Evolutionary conservation across 257 asterid genomes (phyloP).

Genomic region (Plantago elongata): DNA sequence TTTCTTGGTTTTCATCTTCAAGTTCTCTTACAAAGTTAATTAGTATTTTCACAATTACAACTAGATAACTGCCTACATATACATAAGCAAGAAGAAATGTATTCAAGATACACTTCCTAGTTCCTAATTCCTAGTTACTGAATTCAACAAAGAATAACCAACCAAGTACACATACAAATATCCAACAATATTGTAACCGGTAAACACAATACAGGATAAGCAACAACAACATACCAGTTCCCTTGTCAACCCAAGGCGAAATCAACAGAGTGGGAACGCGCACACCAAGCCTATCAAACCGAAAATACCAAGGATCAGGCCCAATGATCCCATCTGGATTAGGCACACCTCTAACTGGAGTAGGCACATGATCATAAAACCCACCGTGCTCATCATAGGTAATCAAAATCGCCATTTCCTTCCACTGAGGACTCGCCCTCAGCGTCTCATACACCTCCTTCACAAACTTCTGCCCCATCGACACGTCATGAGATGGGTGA

Average conservation of each 20-base stretch:
- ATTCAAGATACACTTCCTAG: background rate
- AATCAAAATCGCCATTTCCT: conserved; percentile 84
- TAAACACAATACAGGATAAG: conserved; percentile 9
- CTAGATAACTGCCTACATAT: background rate
- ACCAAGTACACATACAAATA: background rate
- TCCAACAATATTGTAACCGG: background rate
- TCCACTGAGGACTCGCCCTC: conserved; percentile 90
- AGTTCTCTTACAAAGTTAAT: background rate
- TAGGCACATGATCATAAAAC: conserved; percentile 88
- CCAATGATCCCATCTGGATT: conserved; percentile 97
- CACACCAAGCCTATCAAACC: conserved; percentile 83
- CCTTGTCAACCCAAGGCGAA: conserved; percentile 90
- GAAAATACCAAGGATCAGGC: conserved; percentile 76
- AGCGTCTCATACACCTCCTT: conserved; percentile 93
- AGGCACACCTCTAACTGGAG: conserved; percentile 89
- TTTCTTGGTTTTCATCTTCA: background rate
- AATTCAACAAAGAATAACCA: background rate
- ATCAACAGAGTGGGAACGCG: conserved; percentile 85
- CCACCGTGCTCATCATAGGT: conserved; percentile 98
- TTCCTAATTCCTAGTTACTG: background rate
- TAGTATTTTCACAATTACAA: background rate
- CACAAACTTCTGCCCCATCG: conserved; percentile 83
- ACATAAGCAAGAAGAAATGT: background rate
- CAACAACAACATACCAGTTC: conserved; percentile 54
- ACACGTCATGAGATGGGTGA: conserved; percentile 93